Conservation (phyloP, 2,329 filamentous ascomycete genomes). For the Myrmaecium sp. region DNA sequence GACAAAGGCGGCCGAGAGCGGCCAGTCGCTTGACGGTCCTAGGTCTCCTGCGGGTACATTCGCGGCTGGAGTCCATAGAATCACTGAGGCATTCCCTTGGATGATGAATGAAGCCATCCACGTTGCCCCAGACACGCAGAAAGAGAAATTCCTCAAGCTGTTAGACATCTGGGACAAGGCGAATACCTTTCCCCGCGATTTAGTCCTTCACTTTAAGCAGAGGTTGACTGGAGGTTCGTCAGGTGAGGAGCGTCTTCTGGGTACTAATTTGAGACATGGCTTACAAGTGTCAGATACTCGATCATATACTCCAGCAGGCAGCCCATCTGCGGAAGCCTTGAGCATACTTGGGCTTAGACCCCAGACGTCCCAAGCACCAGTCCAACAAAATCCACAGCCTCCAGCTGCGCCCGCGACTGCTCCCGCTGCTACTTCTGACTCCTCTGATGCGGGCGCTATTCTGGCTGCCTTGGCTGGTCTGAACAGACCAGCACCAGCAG, state of each 20-base stretch:
- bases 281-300: conserved; percentile 9
- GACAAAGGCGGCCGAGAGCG: conserved; percentile 77
- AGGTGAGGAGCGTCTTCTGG: too few species aligned
- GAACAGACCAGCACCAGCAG: conserved; percentile 9
- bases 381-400: conserved; percentile 14
- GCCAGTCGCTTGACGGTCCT: conserved; percentile 59
- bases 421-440: conserved; percentile 8
- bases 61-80: conserved; percentile 87
- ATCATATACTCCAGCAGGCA: conserved; percentile 11
- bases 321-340: conserved; percentile 13
- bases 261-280: too few species aligned
- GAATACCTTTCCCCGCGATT: conserved; percentile 66
- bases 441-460: conserved; percentile 14
- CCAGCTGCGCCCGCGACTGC: conserved; percentile 8
- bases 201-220: conserved; percentile 72
- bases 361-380: too few species aligned
- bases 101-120: conserved; percentile 93
- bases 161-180: conserved; percentile 97
- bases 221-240: too few species aligned
- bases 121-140: conserved; percentile 81
- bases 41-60: conserved; percentile 79
- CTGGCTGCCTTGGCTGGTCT: conserved; percentile 17
- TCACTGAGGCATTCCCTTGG: conserved; percentile 83
- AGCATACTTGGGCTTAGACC: conserved; percentile 8
- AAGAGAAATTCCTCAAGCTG: conserved; percentile 93